Base-by-base conservation (phyloP, 164 flowering plant species). In the Liriodendron chinense region DNA sequence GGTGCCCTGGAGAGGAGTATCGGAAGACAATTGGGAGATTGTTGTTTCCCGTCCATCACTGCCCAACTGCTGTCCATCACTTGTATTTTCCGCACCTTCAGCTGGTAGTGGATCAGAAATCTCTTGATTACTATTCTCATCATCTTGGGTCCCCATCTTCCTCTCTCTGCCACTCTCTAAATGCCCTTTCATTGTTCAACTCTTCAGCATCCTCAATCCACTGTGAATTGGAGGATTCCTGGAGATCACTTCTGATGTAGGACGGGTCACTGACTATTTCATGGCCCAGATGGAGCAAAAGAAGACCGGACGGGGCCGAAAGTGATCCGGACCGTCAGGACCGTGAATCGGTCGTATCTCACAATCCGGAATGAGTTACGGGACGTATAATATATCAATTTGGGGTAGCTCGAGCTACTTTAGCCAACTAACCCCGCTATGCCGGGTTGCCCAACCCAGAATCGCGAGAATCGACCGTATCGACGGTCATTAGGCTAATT, bases 181-280 rank as follows among this genome's bases (percentile, higher is more conserved):
- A 1, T 10, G 67, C 23, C 1, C 1, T 22, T 71, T 67, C 71
- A 50, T 22, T 18, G 49, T 16, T 13, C 21, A 43, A 63, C 26
- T 28, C 73, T 59, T 64, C 70, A 64, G 61, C 49, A 48, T 57
- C 62, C 50, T 74, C 26, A 50, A 49, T 47, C 64, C 28, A 73
- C 21, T 26, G 25, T 8, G 61, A 56, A 43, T 77, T 77, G 9
- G 79, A 65, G 18, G 65, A 53, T 56, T n/a, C 72, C 14, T 56
- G 56, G 65, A 26, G 20, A 47, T 57, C 65, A 47, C 24, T 63
- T 63, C n/a, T n/a, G n/a, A n/a, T n/a, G n/a, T n/a, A n/a, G n/a
- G n/a, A n/a, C n/a, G n/a, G n/a, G n/a, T n/a, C n/a, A n/a, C n/a
- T n/a, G n/a, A n/a, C n/a, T n/a, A n/a, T n/a, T n/a, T n/a, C n/a